Conservation (phyloP, 371 early-diverging fungal species). For the Basidiobolus meristosporus region DNA sequence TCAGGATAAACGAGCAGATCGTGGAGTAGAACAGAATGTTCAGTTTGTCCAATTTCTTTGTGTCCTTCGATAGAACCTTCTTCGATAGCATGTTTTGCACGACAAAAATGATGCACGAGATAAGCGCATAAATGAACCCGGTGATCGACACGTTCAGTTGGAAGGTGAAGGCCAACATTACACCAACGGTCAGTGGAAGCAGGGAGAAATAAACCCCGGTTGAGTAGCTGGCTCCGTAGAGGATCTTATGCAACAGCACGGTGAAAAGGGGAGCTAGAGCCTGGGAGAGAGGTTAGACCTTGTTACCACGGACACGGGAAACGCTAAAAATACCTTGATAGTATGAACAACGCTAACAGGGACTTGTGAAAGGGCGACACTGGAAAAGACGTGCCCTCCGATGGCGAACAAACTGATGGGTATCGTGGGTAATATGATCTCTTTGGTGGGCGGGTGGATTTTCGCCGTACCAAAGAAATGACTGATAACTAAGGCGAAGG, state of each 20-base stretch:
- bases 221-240: constrained; percentile 40
- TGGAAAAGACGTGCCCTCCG: constrained; percentile 64
- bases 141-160: constrained; percentile 22
- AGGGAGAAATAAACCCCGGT: constrained; percentile 50
- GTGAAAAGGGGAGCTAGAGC: constrained; percentile 79
- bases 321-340: constrained; percentile 42
- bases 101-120: constrained; percentile 59
- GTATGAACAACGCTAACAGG: constrained; percentile 77
- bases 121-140: constrained; percentile 50
- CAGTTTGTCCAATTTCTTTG: constrained; percentile 53
- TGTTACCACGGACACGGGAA: not conserved
- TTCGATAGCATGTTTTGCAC: constrained; percentile 71
- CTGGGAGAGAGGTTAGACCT: constrained; percentile 13
- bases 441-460: constrained; percentile 25
- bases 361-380: constrained; percentile 50
- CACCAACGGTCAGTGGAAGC: constrained; percentile 66
- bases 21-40: constrained; percentile 65
- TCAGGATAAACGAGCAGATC: constrained; percentile 37
- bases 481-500: constrained; percentile 26
- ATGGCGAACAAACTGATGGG: constrained; percentile 62
- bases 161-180: constrained; percentile 51
- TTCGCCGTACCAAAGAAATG: constrained; percentile 15
- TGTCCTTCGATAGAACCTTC: constrained; percentile 32
- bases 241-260: constrained; percentile 46
- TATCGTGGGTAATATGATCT: constrained; percentile 32